Conservation (phyloP, 192 early-diverging fungal genomes). For the Podila clonocystis region DNA sequence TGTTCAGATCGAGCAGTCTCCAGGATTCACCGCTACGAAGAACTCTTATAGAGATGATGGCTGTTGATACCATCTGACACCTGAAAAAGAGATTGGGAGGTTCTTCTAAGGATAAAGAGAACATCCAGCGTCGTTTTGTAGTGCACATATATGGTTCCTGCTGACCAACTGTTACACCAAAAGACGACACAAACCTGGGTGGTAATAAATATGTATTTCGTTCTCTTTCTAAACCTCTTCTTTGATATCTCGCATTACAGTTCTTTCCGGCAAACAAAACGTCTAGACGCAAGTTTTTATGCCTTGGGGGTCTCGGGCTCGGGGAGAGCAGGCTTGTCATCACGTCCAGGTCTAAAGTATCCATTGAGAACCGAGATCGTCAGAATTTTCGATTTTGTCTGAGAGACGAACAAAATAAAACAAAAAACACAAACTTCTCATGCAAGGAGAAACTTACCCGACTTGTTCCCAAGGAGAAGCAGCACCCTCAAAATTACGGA, state of each 20-base stretch:
- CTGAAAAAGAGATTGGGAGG: too few species aligned
- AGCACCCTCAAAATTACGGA: slow-evolving; percentile 94
- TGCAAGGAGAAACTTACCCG: slow-evolving; percentile 49
- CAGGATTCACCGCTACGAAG: too few species aligned
- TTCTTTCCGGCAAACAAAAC: neutral
- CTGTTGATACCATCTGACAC: too few species aligned
- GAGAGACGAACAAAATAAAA: neutral
- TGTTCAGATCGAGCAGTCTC: too few species aligned
- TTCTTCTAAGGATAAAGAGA: too few species aligned
- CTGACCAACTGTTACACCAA: too few species aligned
- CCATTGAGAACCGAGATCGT: neutral
- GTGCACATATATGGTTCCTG: too few species aligned
- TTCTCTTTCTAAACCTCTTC: neutral
- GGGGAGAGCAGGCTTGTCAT: slow-evolving; percentile 52
- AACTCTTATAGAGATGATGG: too few species aligned
- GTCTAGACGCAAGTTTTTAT: slow-evolving; percentile 1
- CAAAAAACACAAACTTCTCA: neutral
- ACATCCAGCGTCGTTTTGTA: too few species aligned
- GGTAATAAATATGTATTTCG: neutral
- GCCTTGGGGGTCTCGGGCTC: slow-evolving; percentile 50
- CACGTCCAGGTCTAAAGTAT: slow-evolving; percentile 40
- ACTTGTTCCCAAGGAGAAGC: slow-evolving; percentile 95
- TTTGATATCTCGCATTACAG: neutral
- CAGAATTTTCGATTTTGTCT: neutral
- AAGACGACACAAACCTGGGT: too few species aligned